Evolutionary conservation across 2,329 filamentous ascomycete species (phyloP), one percentile per base, ranked within the genome.

Genomic region (Myriosclerotinia curreyana): DNA sequence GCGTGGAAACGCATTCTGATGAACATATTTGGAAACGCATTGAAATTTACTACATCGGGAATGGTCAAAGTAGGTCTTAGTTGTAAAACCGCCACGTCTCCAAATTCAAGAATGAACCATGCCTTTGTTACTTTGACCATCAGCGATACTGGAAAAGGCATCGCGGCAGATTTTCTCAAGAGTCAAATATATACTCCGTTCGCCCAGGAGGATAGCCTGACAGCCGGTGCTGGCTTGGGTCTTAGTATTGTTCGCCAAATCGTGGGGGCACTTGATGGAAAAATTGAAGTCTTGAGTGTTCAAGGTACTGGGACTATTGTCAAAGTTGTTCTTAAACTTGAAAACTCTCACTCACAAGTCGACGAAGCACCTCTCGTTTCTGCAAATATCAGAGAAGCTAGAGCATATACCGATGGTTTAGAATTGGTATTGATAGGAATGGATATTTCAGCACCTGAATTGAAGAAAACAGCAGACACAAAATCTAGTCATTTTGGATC

Each of bases 231-330:
- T 2, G 86, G 86, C 0, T 74, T 89, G 0, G 87, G 86, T 0
- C 74, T 89, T 56, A 85, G 82, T n/a, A 86, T 89, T 9, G 86
- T 89, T 22, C 80, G 80, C 86, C 76, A 79, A 64, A 83, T 89
- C 38, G 83, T 88, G 12, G 80, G 82, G 52, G 80, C 82, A 17
- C 77, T 89, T 0, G 80, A 81, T 49, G 87, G 87, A 0, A 79
- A 76, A 11, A 84, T 90, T 49, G 79, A 84, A 25, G 78, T 90
- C 42, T 79, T 78, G 51, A 86, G 80, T 56, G 77, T 82, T 52
- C 75, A 78, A 11, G 79, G 79, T 2, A 76, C 79, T 40, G 85
- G 86, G 1, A 87, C 85, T 0, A 79, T 80, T 17, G 78, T 87
- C 1, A 79, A 76, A 9, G 60, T 63, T 56, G 48, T 51, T 55